phyloP scores from a whole-genome alignment of 331 rosid species.

The Malus hybrid region DNA sequence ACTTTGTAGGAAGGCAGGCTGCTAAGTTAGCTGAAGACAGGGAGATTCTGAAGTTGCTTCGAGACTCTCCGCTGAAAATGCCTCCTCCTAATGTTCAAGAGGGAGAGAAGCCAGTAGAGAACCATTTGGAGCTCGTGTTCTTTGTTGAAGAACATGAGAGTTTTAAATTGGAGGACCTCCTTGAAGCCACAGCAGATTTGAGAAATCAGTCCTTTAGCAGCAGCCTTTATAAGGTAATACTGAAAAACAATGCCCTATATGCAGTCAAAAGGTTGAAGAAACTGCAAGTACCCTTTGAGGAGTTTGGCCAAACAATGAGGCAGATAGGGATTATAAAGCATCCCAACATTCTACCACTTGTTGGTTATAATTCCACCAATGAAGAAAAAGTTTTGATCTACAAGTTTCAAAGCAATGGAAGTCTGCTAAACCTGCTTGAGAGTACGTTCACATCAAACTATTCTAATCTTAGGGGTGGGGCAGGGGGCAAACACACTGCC shows the following conservation, averaged over 20 bases:
- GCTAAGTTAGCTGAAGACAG: conserved; percentile 3
- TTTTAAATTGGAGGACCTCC: conserved; percentile 56
- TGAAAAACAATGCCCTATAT: conserved; percentile 36
- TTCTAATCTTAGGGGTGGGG: neutral
- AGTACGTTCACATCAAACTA: conserved; percentile 26
- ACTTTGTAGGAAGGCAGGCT: conserved; percentile 23
- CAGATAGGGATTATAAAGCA: conserved; percentile 45
- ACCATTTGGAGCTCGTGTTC: conserved; percentile 50
- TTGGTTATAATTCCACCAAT: conserved; percentile 45
- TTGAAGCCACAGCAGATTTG: conserved; percentile 54
- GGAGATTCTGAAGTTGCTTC: conserved; percentile 13
- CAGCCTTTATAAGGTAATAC: conserved; percentile 57
- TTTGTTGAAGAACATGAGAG: conserved; percentile 52
- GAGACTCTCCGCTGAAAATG: conserved; percentile 17
- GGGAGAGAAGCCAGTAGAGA: conserved; percentile 22
- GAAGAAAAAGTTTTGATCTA: conserved; percentile 69
- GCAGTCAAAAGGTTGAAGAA: conserved; percentile 68
- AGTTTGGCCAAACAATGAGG: conserved; percentile 46
- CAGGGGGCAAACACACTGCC: neutral
- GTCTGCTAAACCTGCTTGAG: conserved; percentile 53
- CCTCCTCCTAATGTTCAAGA: conserved; percentile 10
- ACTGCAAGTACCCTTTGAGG: conserved; percentile 43
- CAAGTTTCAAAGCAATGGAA: conserved; percentile 76
- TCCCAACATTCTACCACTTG: conserved; percentile 64
- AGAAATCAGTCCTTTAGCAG: conserved; percentile 42